A percentile compares a stretch with the other conserved stretches of the same genome.
Conservation (phyloP, 768 basidiomycete species). For the Ramaria rubella region DNA sequence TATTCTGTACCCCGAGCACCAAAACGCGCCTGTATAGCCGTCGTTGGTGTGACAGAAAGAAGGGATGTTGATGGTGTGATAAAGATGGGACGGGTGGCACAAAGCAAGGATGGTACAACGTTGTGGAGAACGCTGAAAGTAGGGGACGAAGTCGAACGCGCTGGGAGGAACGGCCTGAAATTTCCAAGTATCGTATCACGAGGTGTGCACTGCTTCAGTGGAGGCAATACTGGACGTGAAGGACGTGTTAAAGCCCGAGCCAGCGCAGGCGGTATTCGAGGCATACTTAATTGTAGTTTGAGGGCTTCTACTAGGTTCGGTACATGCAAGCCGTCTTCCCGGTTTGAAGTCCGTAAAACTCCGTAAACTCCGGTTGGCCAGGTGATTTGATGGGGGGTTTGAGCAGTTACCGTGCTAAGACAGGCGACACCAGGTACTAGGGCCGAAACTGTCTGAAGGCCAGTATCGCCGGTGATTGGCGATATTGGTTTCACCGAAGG, state of each 20-base stretch:
- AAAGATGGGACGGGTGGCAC: neutral
- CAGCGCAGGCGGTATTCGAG: conserved; percentile 37
- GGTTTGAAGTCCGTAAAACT: too few species aligned
- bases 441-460: too few species aligned
- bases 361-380: too few species aligned
- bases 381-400: too few species aligned
- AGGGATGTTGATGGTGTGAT: neutral
- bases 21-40: conserved; percentile 48
- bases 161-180: conserved; percentile 21
- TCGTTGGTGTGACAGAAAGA: conserved; percentile 9
- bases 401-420: too few species aligned
- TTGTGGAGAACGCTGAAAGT: conserved; percentile 36
- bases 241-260: conserved; percentile 31
- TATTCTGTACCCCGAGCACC: conserved; percentile 81
- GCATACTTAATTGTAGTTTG: too few species aligned
- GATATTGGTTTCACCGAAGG: too few species aligned
- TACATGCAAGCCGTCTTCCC: too few species aligned
- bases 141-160: conserved; percentile 19
- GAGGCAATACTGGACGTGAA: conserved; percentile 6
- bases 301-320: too few species aligned
- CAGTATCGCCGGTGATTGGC: too few species aligned
- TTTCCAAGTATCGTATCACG: neutral
- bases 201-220: neutral
- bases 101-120: neutral
- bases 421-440: too few species aligned